A percentile compares a stretch with the other conserved stretches of the same genome.
Evolutionary conservation across 805 yeast genomes (phyloP).

Genomic region (Yarrowia sp.): DNA sequence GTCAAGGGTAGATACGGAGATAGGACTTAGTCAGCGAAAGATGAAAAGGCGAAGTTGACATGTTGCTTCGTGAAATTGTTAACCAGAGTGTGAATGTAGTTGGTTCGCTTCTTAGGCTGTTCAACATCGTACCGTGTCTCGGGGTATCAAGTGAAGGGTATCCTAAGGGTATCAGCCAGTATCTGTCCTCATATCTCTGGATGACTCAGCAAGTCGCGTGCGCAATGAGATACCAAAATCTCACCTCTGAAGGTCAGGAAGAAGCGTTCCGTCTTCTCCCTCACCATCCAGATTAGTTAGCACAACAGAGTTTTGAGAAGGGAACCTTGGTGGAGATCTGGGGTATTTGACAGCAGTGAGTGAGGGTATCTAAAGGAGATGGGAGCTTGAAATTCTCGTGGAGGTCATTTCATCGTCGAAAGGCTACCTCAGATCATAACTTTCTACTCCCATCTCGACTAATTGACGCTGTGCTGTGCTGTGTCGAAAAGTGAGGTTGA

Average conservation of each 20-base stretch:
- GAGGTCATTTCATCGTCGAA: background rate
- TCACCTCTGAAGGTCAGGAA: too few species aligned
- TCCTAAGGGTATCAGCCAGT: background rate
- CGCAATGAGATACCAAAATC: too few species aligned
- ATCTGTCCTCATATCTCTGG: too few species aligned
- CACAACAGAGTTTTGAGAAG: background rate
- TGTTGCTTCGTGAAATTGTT: too few species aligned
- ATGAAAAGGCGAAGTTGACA: too few species aligned
- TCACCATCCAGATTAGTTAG: background rate
- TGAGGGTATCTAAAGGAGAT: background rate
- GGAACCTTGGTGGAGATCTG: conserved; percentile 28
- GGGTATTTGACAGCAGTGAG: background rate
- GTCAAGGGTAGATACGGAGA: background rate
- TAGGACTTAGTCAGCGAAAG: background rate
- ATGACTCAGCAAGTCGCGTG: too few species aligned
- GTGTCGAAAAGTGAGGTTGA: background rate
- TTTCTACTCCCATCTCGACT: too few species aligned
- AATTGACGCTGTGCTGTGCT: background rate
- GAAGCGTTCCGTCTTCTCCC: background rate
- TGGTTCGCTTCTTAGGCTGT: too few species aligned
- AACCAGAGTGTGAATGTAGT: too few species aligned
- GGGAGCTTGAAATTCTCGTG: background rate
- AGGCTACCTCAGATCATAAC: background rate
- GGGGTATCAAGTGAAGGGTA: too few species aligned
- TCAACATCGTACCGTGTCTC: too few species aligned